Evolutionary conservation across 768 basidiomycete species (phyloP).

Genomic region (Rickenella mellea): DNA sequence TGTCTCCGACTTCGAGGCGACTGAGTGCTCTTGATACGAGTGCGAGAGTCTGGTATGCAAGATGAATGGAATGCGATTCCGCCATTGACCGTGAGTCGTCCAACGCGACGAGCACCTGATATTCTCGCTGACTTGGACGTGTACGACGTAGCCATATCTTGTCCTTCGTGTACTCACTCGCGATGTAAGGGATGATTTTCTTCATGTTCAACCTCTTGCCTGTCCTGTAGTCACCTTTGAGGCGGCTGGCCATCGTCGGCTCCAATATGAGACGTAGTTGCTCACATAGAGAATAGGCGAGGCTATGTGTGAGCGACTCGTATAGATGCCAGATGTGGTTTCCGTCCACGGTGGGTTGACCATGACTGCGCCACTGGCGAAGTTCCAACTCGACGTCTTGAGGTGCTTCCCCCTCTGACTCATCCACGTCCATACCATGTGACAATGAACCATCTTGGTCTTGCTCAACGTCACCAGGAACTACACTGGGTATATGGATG

Average conservation of each 20-base stretch:
- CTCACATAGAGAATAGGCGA: conserved; percentile 89
- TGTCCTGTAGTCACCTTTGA: conserved; percentile 94
- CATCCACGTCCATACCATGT: too few relatives aligned
- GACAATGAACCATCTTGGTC: too few relatives aligned
- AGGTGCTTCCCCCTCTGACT: conserved; percentile 15
- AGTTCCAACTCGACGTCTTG: conserved; percentile 40
- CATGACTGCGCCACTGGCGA: conserved; percentile 50
- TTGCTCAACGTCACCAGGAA: too few relatives aligned
- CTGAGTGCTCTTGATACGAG: conserved; percentile 85
- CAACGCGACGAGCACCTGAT: conserved; percentile 88
- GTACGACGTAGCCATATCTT: conserved; percentile 97
- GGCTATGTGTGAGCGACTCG: conserved; percentile 80
- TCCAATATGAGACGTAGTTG: conserved; percentile 94
- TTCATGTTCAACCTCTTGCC: conserved; percentile 99
- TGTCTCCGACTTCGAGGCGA: conserved; percentile 91
- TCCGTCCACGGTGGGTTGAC: conserved; percentile 44
- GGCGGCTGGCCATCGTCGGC: conserved; percentile 85
- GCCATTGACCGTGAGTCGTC: conserved; percentile 98
- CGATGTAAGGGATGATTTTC: conserved; percentile 95
- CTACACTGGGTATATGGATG: too few relatives aligned
- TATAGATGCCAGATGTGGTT: conserved; percentile 89
- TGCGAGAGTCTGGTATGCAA: conserved; percentile 90
- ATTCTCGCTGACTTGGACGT: conserved; percentile 87
- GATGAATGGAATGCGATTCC: conserved; percentile 82
- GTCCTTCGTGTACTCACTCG: conserved; percentile 98